Evolutionary conservation across 2,329 filamentous ascomycete species (phyloP).

Genomic region (Clarireedia monteithiana): DNA sequence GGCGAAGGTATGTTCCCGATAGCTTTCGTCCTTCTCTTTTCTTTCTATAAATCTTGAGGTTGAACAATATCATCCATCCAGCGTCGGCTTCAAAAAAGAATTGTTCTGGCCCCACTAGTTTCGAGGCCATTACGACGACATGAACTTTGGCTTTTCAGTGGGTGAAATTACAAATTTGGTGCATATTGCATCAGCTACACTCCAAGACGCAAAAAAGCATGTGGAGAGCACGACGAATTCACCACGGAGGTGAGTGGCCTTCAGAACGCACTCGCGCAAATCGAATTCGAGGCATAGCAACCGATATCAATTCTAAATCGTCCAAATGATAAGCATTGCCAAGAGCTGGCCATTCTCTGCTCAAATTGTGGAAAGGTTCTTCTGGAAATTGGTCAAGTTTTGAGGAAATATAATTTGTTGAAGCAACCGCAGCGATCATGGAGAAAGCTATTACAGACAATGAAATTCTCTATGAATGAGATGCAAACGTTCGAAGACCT

Average conservation of each 20-base stretch:
- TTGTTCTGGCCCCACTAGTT: no score
- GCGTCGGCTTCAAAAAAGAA: no score
- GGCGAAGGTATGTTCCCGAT: no score
- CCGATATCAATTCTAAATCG: conserved; percentile 34
- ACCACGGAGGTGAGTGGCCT: conserved; percentile 41
- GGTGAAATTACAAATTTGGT: not conserved
- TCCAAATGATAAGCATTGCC: conserved; percentile 26
- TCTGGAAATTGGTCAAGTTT: conserved; percentile 1
- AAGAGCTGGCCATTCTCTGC: conserved; percentile 5
- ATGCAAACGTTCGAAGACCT: conserved; percentile 6
- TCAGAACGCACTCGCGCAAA: conserved; percentile 44
- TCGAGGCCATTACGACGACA: no score
- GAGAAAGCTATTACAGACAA: conserved; percentile 2
- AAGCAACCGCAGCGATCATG: not conserved
- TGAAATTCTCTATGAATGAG: conserved; percentile 11
- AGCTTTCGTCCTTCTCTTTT: no score
- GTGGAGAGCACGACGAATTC: conserved; percentile 38
- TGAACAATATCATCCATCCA: no score
- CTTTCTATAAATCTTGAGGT: no score
- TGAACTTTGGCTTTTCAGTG: not conserved
- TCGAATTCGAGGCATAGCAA: conserved; percentile 44
- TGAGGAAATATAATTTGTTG: conserved; percentile 10
- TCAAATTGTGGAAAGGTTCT: not conserved
- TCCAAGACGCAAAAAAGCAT: conserved; percentile 31
- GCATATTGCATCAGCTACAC: conserved; percentile 3